Base-by-base conservation (phyloP, 768 basidiomycete species). In the Tricholoma terreum region DNA sequence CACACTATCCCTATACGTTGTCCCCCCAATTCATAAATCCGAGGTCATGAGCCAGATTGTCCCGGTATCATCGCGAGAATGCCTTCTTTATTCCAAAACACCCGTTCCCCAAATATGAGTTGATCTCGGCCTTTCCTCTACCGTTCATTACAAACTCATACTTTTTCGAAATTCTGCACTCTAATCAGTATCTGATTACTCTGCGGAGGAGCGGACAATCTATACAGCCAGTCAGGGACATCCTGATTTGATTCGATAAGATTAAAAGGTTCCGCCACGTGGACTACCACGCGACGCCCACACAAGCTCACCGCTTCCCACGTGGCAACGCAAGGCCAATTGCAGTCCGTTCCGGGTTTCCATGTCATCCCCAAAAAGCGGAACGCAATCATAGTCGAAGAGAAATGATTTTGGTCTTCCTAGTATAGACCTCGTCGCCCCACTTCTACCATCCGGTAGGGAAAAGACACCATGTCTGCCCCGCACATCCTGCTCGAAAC, bases 401-500 rank as follows among this genome's bases (percentile, higher is more conserved):
- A 31, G 7, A 17, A 24, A 49, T 31, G n/a, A 49, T 49, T 49
- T 49, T 55, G 35, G 56, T 38, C 57, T 56, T 62, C 62, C 55
- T 64, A 54, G 65, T 61, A 58, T 56, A 62, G 56, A 57, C 58
- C 58, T 57, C 56, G 46, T 60, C 52, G 61, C 55, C 60, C 61
- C 60, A 52, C 60, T 56, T 22, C 52, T 36, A 48, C n/a, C 59
- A 30, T 40, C 22, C 2, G 19, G 17, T 11, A 51, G 15, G 36
- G 50, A 52, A 33, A 52, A 36, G 24, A 36, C 6, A 46, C 33
- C 21, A 67, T 67, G 66, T 58, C 66, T 49, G 45, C 46, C 46
- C 53, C 76, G 27, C 80, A 81, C 60, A 70, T 81, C 24, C 80
- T 90, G 50, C 74, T 84, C 51, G 87, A 90, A 66, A 86, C 78